Conservation (phyloP, 1,284 basidiomycete species). For the Singerocomus inundabilis region DNA sequence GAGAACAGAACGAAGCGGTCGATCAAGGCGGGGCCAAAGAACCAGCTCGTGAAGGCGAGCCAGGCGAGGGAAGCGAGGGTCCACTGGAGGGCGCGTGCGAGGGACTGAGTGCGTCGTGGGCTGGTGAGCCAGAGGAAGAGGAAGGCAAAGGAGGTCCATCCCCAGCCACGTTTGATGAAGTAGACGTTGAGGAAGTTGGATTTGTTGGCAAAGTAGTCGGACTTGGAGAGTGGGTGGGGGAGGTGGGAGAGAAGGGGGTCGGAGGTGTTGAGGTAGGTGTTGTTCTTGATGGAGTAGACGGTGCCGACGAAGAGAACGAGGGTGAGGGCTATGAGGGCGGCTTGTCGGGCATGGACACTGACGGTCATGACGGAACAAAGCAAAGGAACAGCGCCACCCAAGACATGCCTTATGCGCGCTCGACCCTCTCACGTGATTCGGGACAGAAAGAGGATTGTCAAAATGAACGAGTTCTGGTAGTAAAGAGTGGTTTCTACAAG, state of each 20-base stretch:
- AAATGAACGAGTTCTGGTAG: no score
- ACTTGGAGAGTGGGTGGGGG: slow-evolving; percentile 63
- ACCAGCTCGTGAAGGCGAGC: slow-evolving; percentile 83
- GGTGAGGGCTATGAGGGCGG: slow-evolving; percentile 31
- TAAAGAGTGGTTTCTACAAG: no score
- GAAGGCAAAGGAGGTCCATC: slow-evolving; percentile 79
- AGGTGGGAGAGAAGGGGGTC: slow-evolving; percentile 64
- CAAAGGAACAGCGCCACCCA: not conserved
- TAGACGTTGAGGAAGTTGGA: slow-evolving; percentile 78
- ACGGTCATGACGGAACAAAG: slow-evolving; percentile 20
- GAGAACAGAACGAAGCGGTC: slow-evolving; percentile 74
- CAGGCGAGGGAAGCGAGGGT: slow-evolving; percentile 66
- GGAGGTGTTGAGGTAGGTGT: slow-evolving; percentile 67
- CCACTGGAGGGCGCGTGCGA: slow-evolving; percentile 55
- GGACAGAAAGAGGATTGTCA: no score
- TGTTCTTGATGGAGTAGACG: slow-evolving; percentile 49
- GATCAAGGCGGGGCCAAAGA: slow-evolving; percentile 85
- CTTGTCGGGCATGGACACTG: slow-evolving; percentile 22
- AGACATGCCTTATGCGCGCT: not conserved
- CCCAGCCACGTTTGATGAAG: slow-evolving; percentile 93
- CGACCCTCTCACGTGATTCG: not conserved
- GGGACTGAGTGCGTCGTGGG: slow-evolving; percentile 43
- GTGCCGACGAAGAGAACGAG: slow-evolving; percentile 50
- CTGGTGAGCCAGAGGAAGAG: slow-evolving; percentile 56
- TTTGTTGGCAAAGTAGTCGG: slow-evolving; percentile 81